Evolutionary conservation across 2,329 filamentous ascomycete species (phyloP).

Genomic region (Diaporthe batatas): DNA sequence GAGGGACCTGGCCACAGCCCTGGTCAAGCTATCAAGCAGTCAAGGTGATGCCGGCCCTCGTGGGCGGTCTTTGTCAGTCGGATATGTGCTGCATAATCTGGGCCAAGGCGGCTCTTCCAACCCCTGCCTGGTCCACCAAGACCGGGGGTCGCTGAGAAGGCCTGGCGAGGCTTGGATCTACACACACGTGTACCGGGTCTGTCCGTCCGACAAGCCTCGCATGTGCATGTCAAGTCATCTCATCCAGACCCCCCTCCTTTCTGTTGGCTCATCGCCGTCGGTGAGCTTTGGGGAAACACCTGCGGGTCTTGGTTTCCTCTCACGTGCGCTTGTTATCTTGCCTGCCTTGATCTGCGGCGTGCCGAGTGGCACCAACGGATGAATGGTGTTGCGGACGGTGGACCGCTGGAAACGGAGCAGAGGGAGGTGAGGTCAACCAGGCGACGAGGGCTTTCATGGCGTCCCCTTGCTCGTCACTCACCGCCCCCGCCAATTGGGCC

Average conservation of each 20-base stretch:
- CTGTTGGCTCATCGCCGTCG: background rate
- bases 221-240: conserved; percentile 13
- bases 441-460: background rate
- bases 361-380: conserved; percentile 1
- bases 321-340: conserved; percentile 11
- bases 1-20: background rate
- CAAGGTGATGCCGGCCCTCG: conserved; percentile 26
- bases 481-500: conserved; percentile 12
- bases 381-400: background rate
- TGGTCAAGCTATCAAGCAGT: conserved; percentile 13
- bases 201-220: conserved; percentile 5
- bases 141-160: conserved; percentile 14
- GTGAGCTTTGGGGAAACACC: background rate
- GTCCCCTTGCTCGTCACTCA: conserved; percentile 23
- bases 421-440: background rate
- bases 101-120: conserved; percentile 19
- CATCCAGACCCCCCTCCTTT: conserved; percentile 11
- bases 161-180: conserved; percentile 26
- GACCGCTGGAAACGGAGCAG: background rate
- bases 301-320: conserved; percentile 3
- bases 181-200: background rate
- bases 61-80: conserved; percentile 14
- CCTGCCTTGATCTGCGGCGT: background rate
- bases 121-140: background rate
- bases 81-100: background rate